Evolutionary conservation across 805 yeast species (phyloP).

Genomic region (Grigorovia humatica): DNA sequence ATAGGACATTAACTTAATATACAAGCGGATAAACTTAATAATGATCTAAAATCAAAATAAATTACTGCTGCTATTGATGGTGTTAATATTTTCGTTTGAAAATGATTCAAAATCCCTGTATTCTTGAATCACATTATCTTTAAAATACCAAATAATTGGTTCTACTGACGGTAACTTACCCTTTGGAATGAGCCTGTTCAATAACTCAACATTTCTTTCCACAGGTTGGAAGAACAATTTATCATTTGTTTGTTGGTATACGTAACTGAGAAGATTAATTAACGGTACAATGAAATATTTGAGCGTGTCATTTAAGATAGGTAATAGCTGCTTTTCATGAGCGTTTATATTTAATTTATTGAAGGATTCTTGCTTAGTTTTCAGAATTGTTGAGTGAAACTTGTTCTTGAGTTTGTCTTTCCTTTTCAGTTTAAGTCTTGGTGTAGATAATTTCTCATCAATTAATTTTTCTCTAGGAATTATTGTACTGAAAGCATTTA

Average conservation of each 20-base stretch:
- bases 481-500: conserved; percentile 10
- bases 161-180: conserved; percentile 20
- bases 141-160: conserved; percentile 18
- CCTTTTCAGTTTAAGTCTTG: conserved; percentile 3
- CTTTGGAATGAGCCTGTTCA: conserved; percentile 16
- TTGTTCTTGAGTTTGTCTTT: conserved; percentile 4
- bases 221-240: conserved; percentile 19
- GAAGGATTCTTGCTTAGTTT: background rate
- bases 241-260: conserved; percentile 24
- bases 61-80: background rate
- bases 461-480: conserved; percentile 11
- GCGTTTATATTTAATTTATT: background rate
- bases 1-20: background rate
- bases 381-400: conserved; percentile 3
- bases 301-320: conserved; percentile 18
- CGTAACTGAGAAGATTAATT: conserved; percentile 17
- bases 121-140: conserved; percentile 4
- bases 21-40: background rate
- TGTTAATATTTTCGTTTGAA: too few species aligned
- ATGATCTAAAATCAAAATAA: background rate
- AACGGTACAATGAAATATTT: conserved; percentile 23
- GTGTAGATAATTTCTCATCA: conserved; percentile 7
- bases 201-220: conserved; percentile 7
- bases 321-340: conserved; percentile 7
- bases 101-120: background rate